Evolutionary conservation across 1,284 basidiomycete species (phyloP).

Genomic region (Naganishia sp.): DNA sequence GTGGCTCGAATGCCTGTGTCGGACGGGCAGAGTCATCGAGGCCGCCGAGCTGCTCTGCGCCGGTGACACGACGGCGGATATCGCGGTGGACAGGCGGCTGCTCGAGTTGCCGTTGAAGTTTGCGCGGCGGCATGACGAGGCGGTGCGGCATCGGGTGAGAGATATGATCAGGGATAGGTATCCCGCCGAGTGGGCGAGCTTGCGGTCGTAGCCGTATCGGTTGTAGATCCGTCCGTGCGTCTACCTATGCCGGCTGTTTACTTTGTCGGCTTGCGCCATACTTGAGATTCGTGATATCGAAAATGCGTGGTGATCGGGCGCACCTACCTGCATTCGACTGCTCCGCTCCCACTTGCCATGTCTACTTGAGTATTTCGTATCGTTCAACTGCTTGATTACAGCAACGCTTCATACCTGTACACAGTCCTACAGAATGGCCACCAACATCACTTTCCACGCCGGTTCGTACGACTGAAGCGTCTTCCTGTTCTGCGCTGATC

Average conservation of each 20-base stretch:
- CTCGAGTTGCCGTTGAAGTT: constrained; percentile 53
- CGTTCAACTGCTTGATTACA: neutral
- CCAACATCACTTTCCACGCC: constrained; percentile 83
- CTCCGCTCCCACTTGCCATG: neutral
- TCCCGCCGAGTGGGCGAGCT: constrained; percentile 41
- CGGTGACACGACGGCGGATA: constrained; percentile 7
- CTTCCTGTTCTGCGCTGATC: neutral
- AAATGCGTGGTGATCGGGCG: constrained; percentile 6
- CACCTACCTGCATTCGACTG: neutral
- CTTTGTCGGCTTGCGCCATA: constrained; percentile 19
- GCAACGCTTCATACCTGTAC: neutral
- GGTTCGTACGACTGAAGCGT: constrained; percentile 49
- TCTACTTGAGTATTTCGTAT: neutral
- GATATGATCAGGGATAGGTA: constrained; percentile 37
- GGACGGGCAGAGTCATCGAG: constrained; percentile 66
- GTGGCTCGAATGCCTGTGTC: constrained; percentile 84
- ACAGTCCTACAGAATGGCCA: constrained; percentile 62
- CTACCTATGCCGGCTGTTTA: constrained; percentile 4
- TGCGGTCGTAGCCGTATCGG: constrained; percentile 19
- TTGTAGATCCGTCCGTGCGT: constrained; percentile 1
- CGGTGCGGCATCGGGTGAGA: constrained; percentile 27
- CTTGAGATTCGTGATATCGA: constrained; percentile 20
- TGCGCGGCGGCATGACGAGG: constrained; percentile 38
- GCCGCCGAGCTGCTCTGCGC: constrained; percentile 67
- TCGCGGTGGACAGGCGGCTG: constrained; percentile 44